Percentiles rank a stretch among this genome's conserved stretches.
These are phyloP conservation scores for Penicillium simplicissimum DNA, from an alignment of 495 filamentous ascomycete species.

Conservation along the genomic window DNA sequence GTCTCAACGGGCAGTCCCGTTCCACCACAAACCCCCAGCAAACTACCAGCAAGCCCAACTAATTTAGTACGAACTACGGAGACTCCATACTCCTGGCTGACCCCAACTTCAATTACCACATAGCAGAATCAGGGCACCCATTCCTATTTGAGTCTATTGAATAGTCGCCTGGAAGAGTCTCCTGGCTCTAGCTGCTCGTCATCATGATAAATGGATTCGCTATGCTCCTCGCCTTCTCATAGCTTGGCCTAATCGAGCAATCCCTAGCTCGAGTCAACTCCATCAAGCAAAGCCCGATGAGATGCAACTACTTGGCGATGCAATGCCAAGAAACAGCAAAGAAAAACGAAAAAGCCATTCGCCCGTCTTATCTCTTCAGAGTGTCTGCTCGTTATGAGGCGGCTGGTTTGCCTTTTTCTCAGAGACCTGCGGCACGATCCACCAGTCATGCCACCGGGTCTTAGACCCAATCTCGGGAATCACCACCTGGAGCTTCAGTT, in stretches of 20 bases:
- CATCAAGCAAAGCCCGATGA: not conserved
- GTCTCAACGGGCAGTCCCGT: no score
- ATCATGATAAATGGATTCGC: conserved; percentile 3
- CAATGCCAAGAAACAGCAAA: not conserved
- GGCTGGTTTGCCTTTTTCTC: conserved; percentile 23
- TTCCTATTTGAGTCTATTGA: not conserved
- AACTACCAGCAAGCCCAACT: not conserved
- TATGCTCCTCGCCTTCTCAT: not conserved
- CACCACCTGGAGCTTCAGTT: conserved; percentile 47
- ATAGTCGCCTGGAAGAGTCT: not conserved
- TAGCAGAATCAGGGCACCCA: no score
- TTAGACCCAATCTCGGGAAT: conserved; percentile 56
- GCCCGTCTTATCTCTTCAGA: not conserved
- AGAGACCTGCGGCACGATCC: conserved; percentile 69
- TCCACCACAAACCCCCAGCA: no score
- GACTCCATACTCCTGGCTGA: conserved; percentile 5
- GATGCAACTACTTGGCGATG: not conserved
- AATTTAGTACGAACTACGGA: not conserved
- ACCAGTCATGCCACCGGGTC: conserved; percentile 69
- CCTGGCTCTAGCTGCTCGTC: not conserved
- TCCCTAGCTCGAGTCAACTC: not conserved
- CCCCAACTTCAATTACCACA: not conserved
- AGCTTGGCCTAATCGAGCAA: not conserved
- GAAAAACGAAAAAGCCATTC: not conserved
- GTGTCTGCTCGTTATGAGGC: not conserved